Evolutionary conservation across 2,329 filamentous ascomycete species (phyloP).

Genomic region (Cercospora sp.): DNA sequence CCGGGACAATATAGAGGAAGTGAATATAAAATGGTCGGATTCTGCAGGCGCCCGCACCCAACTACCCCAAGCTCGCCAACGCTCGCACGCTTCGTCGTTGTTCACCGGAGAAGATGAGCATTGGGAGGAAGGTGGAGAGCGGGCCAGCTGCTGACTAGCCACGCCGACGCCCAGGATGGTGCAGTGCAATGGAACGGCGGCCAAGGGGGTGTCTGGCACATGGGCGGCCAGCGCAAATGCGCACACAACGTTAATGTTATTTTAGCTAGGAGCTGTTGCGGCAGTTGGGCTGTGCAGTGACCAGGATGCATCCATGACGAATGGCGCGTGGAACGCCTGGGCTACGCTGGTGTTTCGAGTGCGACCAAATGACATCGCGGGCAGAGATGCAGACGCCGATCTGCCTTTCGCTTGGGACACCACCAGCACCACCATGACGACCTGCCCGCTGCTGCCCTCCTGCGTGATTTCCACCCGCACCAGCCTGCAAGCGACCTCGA

Average conservation of each 20-base stretch:
- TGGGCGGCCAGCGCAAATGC: not conserved
- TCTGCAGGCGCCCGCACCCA: conserved; percentile 13
- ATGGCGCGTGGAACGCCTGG: not conserved
- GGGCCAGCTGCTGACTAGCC: conserved; percentile 1
- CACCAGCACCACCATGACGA: not conserved
- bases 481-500: not conserved
- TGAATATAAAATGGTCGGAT: not conserved
- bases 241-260: not conserved
- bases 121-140: not conserved
- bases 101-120: not conserved
- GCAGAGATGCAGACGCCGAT: not conserved
- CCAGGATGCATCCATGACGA: conserved; percentile 1
- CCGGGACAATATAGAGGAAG: not conserved
- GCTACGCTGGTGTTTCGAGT: not conserved
- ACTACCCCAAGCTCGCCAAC: not conserved
- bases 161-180: not conserved
- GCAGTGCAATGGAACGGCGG: not conserved
- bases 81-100: conserved; percentile 4
- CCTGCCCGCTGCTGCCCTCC: not conserved
- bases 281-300: not conserved
- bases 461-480: not conserved
- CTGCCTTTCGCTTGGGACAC: conserved; percentile 2
- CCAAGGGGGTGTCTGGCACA: not conserved
- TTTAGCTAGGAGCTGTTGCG: conserved; percentile 6
- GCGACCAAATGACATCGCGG: not conserved